Base-by-base conservation (phyloP, 306 rosid species). In the Echinosophora koreensis region DNA sequence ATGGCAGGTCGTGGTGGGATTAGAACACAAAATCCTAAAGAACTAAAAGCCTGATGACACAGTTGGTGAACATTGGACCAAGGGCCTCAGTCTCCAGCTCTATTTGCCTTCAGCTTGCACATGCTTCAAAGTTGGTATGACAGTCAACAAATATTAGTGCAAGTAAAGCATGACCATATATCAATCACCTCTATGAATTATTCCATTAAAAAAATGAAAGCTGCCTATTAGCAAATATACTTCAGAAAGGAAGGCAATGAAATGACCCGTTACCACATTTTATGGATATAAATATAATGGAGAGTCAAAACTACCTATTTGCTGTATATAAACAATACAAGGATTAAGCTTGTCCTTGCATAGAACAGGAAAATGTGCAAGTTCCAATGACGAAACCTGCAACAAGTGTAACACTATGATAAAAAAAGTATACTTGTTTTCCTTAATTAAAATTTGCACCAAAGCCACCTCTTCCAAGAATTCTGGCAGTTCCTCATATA, bases 401-500 rank as follows among this genome's bases (percentile, higher is more conserved):
- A 63, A 83, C 69, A 73, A 52, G 66, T 84, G 59, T 37, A 66
- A 50, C 64, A 50, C 6, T 77, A 76, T 79, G 74, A 85, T 1
- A 22, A 65, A 4, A 14, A n/a, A 14, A 12, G 42, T 18, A 61
- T 30, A 42, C 46, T 68, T 30, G 50, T 28, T 76, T 57, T 30
- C 2, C 54, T 71, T 65, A 68, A 73, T 73, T 59, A 69, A 75
- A 78, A 76, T 49, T 68, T 76, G 69, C 82, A 83, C 58, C 38
- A 57, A 72, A 55, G 61, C 63, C 54, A 95, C 98, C 97, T 95
- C 85, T 74, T 90, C 92, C 67, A 95, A 85, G 83, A 95, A 95
- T 79, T 90, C 96, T 12, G 98, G 98, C 85, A 95, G 83, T 85
- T 89, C 92, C 86, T 95, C 98, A 3, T 90, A 95, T 85, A 95